Evolutionary conservation across 805 yeast genomes (phyloP).

Genomic region (Wickerhamia fluorescens): DNA sequence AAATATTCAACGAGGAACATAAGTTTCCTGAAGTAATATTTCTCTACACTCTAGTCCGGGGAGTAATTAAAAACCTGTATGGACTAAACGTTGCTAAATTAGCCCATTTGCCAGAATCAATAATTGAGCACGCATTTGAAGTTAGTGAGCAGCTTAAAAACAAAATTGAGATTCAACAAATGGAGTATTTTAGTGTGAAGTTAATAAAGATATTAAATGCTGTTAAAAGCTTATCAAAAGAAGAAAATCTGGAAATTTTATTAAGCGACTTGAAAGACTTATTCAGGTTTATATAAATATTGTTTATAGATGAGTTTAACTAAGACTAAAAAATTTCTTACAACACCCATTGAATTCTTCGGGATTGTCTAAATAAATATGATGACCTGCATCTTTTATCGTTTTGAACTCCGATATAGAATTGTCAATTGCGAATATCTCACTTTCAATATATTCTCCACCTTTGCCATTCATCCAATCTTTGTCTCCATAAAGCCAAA

Average conservation of each 20-base stretch:
- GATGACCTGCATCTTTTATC: slow-evolving; percentile 35
- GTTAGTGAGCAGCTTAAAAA: slow-evolving; percentile 28
- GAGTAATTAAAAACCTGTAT: slow-evolving; percentile 52
- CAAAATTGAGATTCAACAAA: slow-evolving; percentile 15
- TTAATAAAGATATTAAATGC: neutral
- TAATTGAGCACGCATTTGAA: slow-evolving; percentile 39
- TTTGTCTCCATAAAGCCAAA: slow-evolving; percentile 36
- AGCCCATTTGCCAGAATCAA: slow-evolving; percentile 50
- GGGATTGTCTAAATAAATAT: slow-evolving; percentile 36
- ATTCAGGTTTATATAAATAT: slow-evolving; percentile 1
- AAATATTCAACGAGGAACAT: slow-evolving; percentile 23
- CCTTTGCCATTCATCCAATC: slow-evolving; percentile 40
- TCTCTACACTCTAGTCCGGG: slow-evolving; percentile 28
- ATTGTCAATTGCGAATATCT: too few species aligned
- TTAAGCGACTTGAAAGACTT: neutral
- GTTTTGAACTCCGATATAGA: slow-evolving; percentile 14
- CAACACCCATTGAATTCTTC: slow-evolving; percentile 19
- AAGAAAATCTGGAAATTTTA: too few species aligned
- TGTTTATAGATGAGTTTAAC: too few species aligned
- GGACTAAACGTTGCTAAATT: slow-evolving; percentile 82
- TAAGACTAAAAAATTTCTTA: slow-evolving; percentile 19
- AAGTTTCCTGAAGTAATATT: slow-evolving; percentile 34
- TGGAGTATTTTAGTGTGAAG: neutral
- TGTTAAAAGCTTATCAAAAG: too few species aligned
- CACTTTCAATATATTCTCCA: slow-evolving; percentile 28